phyloP scores from a whole-genome alignment of 352 stramenopile genomes.

The Nothophytophthora sp. region DNA sequence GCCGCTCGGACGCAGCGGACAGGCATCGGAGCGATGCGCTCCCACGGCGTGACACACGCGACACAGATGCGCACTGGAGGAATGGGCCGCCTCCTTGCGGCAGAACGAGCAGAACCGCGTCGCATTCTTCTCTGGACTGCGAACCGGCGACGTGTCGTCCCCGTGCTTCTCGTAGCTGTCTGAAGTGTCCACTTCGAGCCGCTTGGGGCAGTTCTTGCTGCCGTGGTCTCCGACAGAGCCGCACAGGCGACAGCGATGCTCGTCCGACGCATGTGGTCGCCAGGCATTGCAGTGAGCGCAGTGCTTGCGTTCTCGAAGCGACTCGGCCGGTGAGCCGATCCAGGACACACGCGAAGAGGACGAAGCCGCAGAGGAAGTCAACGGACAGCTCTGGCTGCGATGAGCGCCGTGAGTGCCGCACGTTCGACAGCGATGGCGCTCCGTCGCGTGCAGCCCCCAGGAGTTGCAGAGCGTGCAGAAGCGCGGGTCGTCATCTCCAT shows the following conservation, averaged over 20 bases:
- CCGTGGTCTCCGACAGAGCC: constrained; percentile 56
- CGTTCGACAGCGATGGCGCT: constrained; percentile 58
- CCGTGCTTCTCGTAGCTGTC: constrained; percentile 16
- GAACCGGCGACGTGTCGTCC: constrained; percentile 20
- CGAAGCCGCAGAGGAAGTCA: constrained; percentile 10
- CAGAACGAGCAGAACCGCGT: constrained; percentile 61
- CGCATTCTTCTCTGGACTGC: constrained; percentile 10
- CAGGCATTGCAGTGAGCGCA: constrained; percentile 63
- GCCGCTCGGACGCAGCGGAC: constrained; percentile 34
- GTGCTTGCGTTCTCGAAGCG: constrained; percentile 42
- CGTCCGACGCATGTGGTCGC: constrained; percentile 50
- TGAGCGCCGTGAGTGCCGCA: constrained; percentile 56
- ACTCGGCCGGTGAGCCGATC: constrained; percentile 46
- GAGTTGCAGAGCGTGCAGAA: constrained; percentile 66
- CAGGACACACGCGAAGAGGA: constrained; percentile 31
- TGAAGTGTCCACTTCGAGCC: constrained; percentile 1
- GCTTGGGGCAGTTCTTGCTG: constrained; percentile 58
- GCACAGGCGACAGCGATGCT: constrained; percentile 74
- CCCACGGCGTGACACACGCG: constrained; percentile 57
- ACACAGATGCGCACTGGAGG: constrained; percentile 60
- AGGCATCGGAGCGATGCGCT: constrained; percentile 60
- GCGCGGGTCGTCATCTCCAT: constrained; percentile 30
- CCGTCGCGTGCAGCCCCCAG: constrained; percentile 56
- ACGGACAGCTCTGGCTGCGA: constrained; percentile 50
- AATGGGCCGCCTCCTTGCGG: constrained; percentile 51